A percentile compares a stretch with the other conserved stretches of the same genome.
Evolutionary conservation across 1,284 basidiomycete species (phyloP).

Genomic region (Malassezia vespertilionis): DNA sequence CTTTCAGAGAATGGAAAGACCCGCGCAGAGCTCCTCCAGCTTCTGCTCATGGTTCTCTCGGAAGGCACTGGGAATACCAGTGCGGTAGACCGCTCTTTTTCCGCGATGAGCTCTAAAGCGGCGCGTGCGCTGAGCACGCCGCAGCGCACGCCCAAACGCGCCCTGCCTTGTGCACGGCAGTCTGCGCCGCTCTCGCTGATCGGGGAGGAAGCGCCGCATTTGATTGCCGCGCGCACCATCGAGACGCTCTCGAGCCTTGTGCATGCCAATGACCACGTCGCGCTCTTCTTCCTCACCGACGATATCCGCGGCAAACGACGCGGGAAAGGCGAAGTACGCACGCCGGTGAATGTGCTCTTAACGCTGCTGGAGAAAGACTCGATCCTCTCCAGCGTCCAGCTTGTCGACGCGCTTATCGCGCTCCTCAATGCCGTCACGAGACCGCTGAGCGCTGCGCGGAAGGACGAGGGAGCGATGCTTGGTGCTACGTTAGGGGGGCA

Average conservation of each 20-base stretch:
- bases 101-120: slow-evolving; percentile 58
- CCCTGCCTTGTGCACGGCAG: slow-evolving; percentile 17
- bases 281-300: slow-evolving; percentile 41
- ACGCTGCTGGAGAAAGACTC: slow-evolving; percentile 36
- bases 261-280: slow-evolving; percentile 29
- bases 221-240: slow-evolving; percentile 43
- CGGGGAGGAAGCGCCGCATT: slow-evolving; percentile 45
- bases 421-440: slow-evolving; percentile 40
- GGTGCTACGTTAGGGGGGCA: slow-evolving; percentile 2
- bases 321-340: slow-evolving; percentile 33
- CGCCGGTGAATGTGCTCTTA: slow-evolving; percentile 38
- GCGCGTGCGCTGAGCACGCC: slow-evolving; percentile 30
- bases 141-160: slow-evolving; percentile 26
- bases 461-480: slow-evolving; percentile 16
- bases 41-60: slow-evolving; percentile 80
- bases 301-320: slow-evolving; percentile 29
- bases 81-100: slow-evolving; percentile 83
- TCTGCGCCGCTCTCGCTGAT: slow-evolving; percentile 36
- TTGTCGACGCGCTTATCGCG: slow-evolving; percentile 40
- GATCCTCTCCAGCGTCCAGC: slow-evolving; percentile 34
- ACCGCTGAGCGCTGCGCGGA: slow-evolving; percentile 20
- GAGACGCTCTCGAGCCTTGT: slow-evolving; percentile 39
- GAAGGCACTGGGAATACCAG: slow-evolving; percentile 86
- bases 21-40: slow-evolving; percentile 78
- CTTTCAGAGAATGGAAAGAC: slow-evolving; percentile 90